A percentile compares a stretch with the other conserved stretches of the same genome.
Evolutionary conservation across 495 filamentous ascomycete genomes (phyloP).

Genomic region (Cercophora newfieldiana): DNA sequence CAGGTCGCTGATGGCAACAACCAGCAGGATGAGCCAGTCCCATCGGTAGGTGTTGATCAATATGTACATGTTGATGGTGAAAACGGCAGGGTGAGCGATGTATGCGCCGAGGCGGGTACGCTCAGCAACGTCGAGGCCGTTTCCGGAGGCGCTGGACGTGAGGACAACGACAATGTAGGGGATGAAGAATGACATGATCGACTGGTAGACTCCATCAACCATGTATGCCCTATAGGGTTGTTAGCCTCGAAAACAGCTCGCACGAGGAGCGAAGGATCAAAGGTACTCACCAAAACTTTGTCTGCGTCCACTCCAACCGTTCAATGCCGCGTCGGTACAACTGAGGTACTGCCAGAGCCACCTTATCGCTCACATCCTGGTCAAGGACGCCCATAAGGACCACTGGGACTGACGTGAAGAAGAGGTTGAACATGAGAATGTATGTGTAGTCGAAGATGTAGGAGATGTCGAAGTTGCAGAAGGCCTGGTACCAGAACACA

Average conservation of each 20-base stretch:
- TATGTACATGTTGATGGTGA: constrained; percentile 91
- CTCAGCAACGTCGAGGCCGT: constrained; percentile 72
- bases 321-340: constrained; percentile 95
- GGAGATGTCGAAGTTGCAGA: constrained; percentile 90
- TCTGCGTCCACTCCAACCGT: constrained; percentile 93
- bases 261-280: neutral
- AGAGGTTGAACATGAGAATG: constrained; percentile 92
- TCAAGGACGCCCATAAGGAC: constrained; percentile 97
- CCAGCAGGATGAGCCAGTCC: constrained; percentile 91
- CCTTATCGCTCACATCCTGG: constrained; percentile 92
- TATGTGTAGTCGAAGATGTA: constrained; percentile 99
- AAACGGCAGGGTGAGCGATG: constrained; percentile 72
- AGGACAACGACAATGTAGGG: constrained; percentile 74
- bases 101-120: constrained; percentile 79
- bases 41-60: constrained; percentile 94
- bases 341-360: constrained; percentile 92
- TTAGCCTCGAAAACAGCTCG: constrained; percentile 15
- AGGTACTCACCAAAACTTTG: constrained; percentile 85
- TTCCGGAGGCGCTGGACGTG: constrained; percentile 64
- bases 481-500: constrained; percentile 97
- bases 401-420: constrained; percentile 94
- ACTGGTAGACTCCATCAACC: constrained; percentile 93
- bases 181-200: constrained; percentile 88
- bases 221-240: constrained; percentile 75
- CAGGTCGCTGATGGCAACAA: constrained; percentile 76